Base-by-base conservation (phyloP, 2,329 filamentous ascomycete species). In the Xylariaceae sp. region DNA sequence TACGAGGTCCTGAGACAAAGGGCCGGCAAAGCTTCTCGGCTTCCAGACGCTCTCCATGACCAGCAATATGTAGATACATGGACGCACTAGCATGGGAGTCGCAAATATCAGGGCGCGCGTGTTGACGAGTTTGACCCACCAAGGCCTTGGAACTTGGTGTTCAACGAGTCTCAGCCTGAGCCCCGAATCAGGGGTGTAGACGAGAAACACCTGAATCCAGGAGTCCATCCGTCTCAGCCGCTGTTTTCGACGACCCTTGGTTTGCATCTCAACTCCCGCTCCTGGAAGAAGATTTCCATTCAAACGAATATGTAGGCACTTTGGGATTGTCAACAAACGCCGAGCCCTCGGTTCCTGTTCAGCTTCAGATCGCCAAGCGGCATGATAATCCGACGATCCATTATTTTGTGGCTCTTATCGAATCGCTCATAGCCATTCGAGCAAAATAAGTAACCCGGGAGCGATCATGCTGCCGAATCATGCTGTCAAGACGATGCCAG, bases 111-210 rank as follows among this genome's bases (percentile, higher is more conserved):
- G 42, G 44, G 49, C 17, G 30, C 33, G 46, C 35, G 47, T n/a
- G 38, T 22, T 45, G 44, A 40, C 43, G 33, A 51, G 61, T 62
- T 60, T 62, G 61, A 63, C 55, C 61, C 56, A 62, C 60, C 47
- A 47, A 49, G 38, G 50, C 44, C 36, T 39, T 51, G 47, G 47
- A n/a, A 22, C 33, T 48, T 53, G 48, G 60, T 51, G 47, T 51
- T 49, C 51, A 52, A 42, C 52, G 52, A 56, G 60, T 62, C 60
- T 63, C 61, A 60, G 55, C 39, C 52, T 57, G 45, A 42, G 51
- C 53, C 54, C 56, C 55, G 42, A 42, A 48, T 40, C 60, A 57
- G 58, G 61, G 58, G 40, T 49, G 27, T 15, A 43, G 49, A 57
- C 55, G 55, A 61, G 48, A 48, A 53, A 54, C 49, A 36, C 32